These are phyloP conservation scores for Wickerhamiella shivajii DNA, from an alignment of 805 yeast species.

Conservation along the genomic window DNA sequence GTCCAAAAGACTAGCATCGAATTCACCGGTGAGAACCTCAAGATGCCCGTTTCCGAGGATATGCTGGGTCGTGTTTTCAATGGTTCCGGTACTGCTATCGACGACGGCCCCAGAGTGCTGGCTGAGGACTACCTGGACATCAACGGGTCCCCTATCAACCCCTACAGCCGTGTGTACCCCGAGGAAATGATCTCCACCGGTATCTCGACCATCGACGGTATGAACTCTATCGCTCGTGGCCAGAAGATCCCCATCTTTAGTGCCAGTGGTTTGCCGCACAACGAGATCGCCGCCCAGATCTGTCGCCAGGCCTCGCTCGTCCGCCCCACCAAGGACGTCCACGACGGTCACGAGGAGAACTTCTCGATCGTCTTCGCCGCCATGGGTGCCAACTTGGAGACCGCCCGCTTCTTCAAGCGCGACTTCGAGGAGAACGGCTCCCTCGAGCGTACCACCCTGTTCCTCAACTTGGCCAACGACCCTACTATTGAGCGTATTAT, in stretches of 20 bases:
- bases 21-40: constrained; percentile 88
- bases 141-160: constrained; percentile 97
- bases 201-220: constrained; percentile 94
- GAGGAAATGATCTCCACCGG: constrained; percentile 99
- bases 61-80: constrained; percentile 95
- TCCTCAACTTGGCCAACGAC: constrained; percentile 95
- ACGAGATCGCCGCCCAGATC: constrained; percentile 98
- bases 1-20: constrained; percentile 95
- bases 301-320: constrained; percentile 99
- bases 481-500: constrained; percentile 99
- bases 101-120: constrained; percentile 93
- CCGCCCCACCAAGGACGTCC: constrained; percentile 98
- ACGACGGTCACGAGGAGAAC: constrained; percentile 98
- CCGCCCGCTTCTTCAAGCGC: constrained; percentile 96
- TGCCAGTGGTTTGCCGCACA: constrained; percentile 98
- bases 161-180: constrained; percentile 95
- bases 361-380: constrained; percentile 99
- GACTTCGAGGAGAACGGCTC: constrained; percentile 99
- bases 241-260: constrained; percentile 98
- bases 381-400: constrained; percentile 99
- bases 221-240: constrained; percentile 99
- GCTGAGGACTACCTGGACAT: constrained; percentile 98
- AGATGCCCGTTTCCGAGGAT: constrained; percentile 91
- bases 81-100: constrained; percentile 98
- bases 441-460: constrained; percentile 90